Base-by-base conservation (phyloP, 257 asterid species). In the Primulina eburnea region DNA sequence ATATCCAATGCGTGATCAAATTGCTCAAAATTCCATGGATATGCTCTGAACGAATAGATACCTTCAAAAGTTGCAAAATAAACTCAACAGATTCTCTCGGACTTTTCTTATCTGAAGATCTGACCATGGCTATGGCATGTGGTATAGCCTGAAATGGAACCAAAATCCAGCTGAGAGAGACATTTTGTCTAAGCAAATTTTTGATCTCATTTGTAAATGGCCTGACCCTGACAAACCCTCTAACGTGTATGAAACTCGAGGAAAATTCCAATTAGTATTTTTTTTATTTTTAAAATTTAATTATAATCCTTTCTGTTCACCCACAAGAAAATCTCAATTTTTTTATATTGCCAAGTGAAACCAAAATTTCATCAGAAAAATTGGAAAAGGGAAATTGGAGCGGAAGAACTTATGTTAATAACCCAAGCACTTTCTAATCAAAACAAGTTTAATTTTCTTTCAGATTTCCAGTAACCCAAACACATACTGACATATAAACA, bases 1-100 rank as follows among this genome's bases (percentile, higher is more conserved):
- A 61, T 47, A 59, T 61, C 58, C 55, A 63, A 62, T 18, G 34
- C 20, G 58, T 50, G 38, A 33, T 65, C 65, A 66, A 18, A 60
- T 28, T 47, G 37, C 68, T 62, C 38, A 62, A 62, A 66, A 24
- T 5, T 34, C 18, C 67, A 70, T 38, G 38, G 5, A 62, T 52
- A 71, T 11, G 73, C 57, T 62, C 70, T 33, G n/a, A 68, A 73
- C 62, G 74, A 38, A 67, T 57, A 20, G 8, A 62, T 85, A 94
- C 99, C 99, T 91, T 94, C 83, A 94, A 69, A 76, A 94, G 97
- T 81, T 91, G 97, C 82, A 89, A 87, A 81, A 94, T 78, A 73
- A 94, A 94, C 83, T 94, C 97, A 77, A 94, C 97, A 77, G 97
- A 97, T 84, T 94, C 99, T 79, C 95, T 89, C 32, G 97, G 97